phyloP scores from a whole-genome alignment of 2,329 filamentous ascomycete species.

The Thermoascus crustaceus region DNA sequence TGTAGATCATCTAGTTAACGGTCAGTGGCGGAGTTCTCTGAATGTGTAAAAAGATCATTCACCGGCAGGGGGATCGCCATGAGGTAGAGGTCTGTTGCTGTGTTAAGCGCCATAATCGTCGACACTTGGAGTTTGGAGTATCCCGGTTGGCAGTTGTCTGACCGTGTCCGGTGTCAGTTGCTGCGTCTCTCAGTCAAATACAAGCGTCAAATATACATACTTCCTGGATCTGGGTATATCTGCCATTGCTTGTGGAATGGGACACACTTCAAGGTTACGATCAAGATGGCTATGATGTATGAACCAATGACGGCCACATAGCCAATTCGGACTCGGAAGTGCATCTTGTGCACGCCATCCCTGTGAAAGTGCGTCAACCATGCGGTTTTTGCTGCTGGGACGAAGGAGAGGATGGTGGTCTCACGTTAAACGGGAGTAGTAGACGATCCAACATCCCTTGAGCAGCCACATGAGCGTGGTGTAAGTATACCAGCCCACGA shows the following conservation, averaged over 20 bases:
- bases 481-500: conserved; percentile 49
- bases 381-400: too few species aligned
- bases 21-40: neutral
- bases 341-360: conserved; percentile 33
- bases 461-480: conserved; percentile 45
- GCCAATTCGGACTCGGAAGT: conserved; percentile 42
- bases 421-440: conserved; percentile 49
- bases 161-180: too few species aligned
- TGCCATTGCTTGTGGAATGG: conserved; percentile 51
- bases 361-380: conserved; percentile 18
- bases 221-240: conserved; percentile 50
- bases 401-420: conserved; percentile 2
- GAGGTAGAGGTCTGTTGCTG: conserved; percentile 51
- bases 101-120: conserved; percentile 45
- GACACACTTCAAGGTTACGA: conserved; percentile 45
- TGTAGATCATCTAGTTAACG: conserved; percentile 45
- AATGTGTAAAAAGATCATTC: neutral
- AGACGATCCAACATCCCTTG: conserved; percentile 49
- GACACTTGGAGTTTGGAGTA: conserved; percentile 45
- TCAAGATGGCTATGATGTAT: conserved; percentile 43
- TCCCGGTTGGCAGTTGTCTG: conserved; percentile 42
- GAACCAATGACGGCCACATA: conserved; percentile 43
- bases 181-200: too few species aligned
- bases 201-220: conserved; percentile 27
- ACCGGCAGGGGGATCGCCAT: conserved; percentile 49